Evolutionary conservation across 768 basidiomycete genomes (phyloP).

Genomic region (Pisolithus albus): DNA sequence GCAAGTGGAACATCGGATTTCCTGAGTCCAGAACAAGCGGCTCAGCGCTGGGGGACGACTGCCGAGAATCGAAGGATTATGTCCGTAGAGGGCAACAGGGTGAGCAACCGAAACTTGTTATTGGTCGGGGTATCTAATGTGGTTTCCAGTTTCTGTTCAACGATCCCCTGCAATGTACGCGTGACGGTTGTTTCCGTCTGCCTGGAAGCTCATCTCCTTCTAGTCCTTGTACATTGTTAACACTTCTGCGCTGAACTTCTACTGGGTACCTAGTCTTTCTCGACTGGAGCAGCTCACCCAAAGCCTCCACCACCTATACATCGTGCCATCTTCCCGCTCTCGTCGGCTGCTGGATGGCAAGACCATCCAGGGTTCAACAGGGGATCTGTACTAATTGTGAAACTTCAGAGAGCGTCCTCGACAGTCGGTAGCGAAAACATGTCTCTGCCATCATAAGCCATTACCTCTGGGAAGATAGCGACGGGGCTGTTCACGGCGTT

Average conservation of each 20-base stretch:
- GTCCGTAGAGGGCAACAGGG: slow-evolving; percentile 68
- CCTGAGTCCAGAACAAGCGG: slow-evolving; percentile 55
- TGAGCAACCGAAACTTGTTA: slow-evolving; percentile 27
- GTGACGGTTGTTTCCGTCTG: not conserved
- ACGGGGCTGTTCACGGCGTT: not conserved
- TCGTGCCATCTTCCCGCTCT: slow-evolving; percentile 67
- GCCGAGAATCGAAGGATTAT: slow-evolving; percentile 45
- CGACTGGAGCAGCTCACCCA: slow-evolving; percentile 44
- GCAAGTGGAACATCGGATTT: slow-evolving; percentile 53
- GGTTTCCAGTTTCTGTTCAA: slow-evolving; percentile 48
- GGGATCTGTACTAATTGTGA: no score
- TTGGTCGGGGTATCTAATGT: not conserved
- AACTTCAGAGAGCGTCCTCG: no score
- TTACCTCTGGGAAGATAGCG: no score
- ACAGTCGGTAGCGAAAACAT: no score
- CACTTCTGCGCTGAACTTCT: slow-evolving; percentile 81
- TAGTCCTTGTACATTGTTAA: slow-evolving; percentile 77
- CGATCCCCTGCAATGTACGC: slow-evolving; percentile 56
- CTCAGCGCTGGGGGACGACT: slow-evolving; percentile 49
- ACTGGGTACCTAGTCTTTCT: slow-evolving; percentile 70
- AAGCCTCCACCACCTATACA: slow-evolving; percentile 48
- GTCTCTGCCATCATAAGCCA: no score
- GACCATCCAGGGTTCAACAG: slow-evolving; percentile 72
- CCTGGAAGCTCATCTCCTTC: not conserved
- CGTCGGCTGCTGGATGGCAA: slow-evolving; percentile 57